Evolutionary conservation across 202 grass and related monocot species (phyloP).

Genomic region (Bolboschoenoplectus hybrid): DNA sequence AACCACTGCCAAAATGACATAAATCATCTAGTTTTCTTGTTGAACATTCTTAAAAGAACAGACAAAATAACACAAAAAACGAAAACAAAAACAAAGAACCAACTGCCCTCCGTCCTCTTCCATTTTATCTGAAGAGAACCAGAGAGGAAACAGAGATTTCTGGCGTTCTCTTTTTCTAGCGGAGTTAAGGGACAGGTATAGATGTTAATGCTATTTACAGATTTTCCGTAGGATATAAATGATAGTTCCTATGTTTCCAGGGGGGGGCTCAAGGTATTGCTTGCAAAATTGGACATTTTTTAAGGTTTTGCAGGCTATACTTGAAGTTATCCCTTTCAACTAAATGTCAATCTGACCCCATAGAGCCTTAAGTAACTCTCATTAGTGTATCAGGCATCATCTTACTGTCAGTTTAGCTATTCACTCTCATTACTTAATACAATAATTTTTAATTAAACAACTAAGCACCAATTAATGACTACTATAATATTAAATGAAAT

Average conservation of each 20-base stretch:
- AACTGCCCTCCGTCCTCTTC: background rate
- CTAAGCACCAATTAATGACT: background rate
- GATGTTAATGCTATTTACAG: background rate
- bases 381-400: background rate
- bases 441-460: background rate
- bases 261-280: background rate
- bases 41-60: background rate
- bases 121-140: background rate
- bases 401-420: background rate
- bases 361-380: slow-evolving; percentile 1
- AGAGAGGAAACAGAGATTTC: background rate
- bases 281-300: background rate
- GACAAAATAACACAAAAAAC: background rate
- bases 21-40: slow-evolving; percentile 1
- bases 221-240: background rate
- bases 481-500: slow-evolving; percentile 30
- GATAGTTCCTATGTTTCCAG: background rate
- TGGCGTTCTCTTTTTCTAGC: background rate
- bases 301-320: slow-evolving; percentile 12
- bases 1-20: background rate
- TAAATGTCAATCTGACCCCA: background rate
- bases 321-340: slow-evolving; percentile 3
- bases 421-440: background rate
- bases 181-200: background rate
- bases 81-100: background rate